phyloP scores from a whole-genome alignment of 2,329 filamentous ascomycete species.

The Exserohilum turcica region DNA sequence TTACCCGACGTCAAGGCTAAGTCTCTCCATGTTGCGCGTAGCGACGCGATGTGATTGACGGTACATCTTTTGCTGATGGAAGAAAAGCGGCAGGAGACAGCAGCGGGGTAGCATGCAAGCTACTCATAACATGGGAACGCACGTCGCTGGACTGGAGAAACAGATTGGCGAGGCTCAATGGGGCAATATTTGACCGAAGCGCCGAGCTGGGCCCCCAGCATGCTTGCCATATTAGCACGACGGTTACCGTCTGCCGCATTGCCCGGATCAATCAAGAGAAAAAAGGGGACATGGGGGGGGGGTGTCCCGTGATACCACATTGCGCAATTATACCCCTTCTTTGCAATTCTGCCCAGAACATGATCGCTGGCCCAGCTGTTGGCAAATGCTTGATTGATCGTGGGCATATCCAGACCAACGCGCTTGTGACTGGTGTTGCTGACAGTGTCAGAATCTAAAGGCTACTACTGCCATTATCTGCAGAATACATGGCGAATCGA shows the following conservation, averaged over 20 bases:
- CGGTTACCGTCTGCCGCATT: not conserved
- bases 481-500: too few species aligned
- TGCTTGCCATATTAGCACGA: not conserved
- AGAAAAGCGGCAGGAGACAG: not conserved
- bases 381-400: too few species aligned
- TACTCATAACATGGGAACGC: constrained; percentile 7
- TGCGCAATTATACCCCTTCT: too few species aligned
- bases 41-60: constrained; percentile 14
- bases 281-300: not conserved
- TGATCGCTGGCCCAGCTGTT: too few species aligned
- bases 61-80: constrained; percentile 10
- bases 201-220: not conserved
- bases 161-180: constrained; percentile 2
- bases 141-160: not conserved
- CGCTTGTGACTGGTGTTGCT: too few species aligned
- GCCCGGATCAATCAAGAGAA: not conserved
- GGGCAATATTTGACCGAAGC: constrained; percentile 6
- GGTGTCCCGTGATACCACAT: too few species aligned
- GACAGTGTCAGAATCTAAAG: too few species aligned
- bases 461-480: too few species aligned
- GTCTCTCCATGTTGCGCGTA: not conserved
- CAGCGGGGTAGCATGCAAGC: constrained; percentile 12
- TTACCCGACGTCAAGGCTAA: not conserved
- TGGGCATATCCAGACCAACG: too few species aligned
- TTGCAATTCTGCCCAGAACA: too few species aligned